Evolutionary conservation across 441 rosid genomes (phyloP).

Genomic region (Gossypium schwendimanii): DNA sequence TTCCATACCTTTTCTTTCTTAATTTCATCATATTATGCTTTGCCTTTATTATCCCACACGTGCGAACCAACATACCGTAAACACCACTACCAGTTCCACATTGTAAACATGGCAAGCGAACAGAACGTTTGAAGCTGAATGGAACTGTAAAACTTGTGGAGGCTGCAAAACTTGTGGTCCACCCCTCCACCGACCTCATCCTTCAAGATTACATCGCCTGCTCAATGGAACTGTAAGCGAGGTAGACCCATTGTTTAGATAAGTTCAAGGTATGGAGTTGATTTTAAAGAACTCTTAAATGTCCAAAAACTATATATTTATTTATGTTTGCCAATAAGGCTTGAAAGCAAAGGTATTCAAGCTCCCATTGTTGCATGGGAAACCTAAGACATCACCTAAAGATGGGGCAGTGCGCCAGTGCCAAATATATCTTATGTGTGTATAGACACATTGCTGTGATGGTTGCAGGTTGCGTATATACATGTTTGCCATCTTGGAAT

Average conservation of each 20-base stretch:
- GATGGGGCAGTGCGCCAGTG: not conserved
- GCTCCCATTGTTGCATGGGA: too few relatives aligned
- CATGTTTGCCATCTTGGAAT: not conserved
- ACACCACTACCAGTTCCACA: slow-evolving; percentile 9
- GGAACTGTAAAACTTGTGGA: not conserved
- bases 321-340: too few relatives aligned
- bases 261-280: too few relatives aligned
- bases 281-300: too few relatives aligned
- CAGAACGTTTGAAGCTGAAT: not conserved
- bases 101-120: not conserved
- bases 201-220: not conserved
- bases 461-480: not conserved
- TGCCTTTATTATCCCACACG: slow-evolving; percentile 3
- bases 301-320: too few relatives aligned
- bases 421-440: not conserved
- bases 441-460: too few relatives aligned
- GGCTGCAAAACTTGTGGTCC: not conserved
- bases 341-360: too few relatives aligned
- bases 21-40: too few relatives aligned
- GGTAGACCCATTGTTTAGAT: too few relatives aligned
- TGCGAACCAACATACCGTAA: slow-evolving; percentile 19
- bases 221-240: too few relatives aligned
- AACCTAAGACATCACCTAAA: not conserved
- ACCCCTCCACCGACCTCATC: too few relatives aligned
- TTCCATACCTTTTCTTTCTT: too few relatives aligned